A percentile compares a stretch with the other conserved stretches of the same genome.
Conservation (phyloP, 331 rosid species). For the Acacia concinna region DNA sequence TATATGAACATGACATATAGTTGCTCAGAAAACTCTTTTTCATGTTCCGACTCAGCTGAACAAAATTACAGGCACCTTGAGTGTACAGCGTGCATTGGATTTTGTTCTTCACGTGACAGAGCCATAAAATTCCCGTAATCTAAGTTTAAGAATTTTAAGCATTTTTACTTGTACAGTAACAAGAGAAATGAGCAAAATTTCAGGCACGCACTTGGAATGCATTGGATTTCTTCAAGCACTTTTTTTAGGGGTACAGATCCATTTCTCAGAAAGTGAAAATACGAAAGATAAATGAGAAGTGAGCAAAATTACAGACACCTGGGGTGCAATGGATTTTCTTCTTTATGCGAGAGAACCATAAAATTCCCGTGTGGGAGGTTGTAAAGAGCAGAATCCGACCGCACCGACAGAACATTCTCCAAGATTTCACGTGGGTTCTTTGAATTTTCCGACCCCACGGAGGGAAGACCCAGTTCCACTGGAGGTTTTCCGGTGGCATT, state of each 20-base stretch:
- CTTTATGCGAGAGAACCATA: slow-evolving; percentile 49
- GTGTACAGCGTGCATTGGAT: slow-evolving; percentile 37
- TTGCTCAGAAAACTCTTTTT: not conserved
- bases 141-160: not conserved
- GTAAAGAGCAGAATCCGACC: slow-evolving; percentile 42
- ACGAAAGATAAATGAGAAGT: slow-evolving; percentile 6
- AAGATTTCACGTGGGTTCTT: slow-evolving; percentile 44
- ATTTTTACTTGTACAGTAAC: not conserved
- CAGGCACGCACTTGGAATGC: not conserved
- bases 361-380: slow-evolving; percentile 49
- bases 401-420: slow-evolving; percentile 30
- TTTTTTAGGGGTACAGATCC: not conserved
- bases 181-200: not conserved
- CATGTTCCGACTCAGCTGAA: not conserved
- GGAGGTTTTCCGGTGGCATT: slow-evolving; percentile 57
- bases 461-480: slow-evolving; percentile 50
- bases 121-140: slow-evolving; percentile 49
- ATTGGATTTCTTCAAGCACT: not conserved
- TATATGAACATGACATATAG: not conserved
- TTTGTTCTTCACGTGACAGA: slow-evolving; percentile 35
- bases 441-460: slow-evolving; percentile 28
- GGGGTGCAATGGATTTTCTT: slow-evolving; percentile 42
- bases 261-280: not conserved
- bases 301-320: slow-evolving; percentile 38
- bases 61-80: slow-evolving; percentile 40